Evolutionary conservation across 331 rosid species (phyloP).

Genomic region (Rhamnella rubrinervis): DNA sequence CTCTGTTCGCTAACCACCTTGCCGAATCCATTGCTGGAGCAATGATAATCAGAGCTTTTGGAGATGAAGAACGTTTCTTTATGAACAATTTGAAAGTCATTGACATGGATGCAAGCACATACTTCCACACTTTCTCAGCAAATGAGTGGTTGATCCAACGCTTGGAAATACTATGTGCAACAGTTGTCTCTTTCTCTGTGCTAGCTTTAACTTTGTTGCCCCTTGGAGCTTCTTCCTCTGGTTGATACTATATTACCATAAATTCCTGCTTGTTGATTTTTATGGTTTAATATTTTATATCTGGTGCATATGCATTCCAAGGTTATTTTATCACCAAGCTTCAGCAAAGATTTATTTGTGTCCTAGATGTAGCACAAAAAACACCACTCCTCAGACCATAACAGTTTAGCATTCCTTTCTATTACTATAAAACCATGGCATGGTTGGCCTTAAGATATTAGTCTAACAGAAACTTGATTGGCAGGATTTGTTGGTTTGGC

Average conservation of each 20-base stretch:
- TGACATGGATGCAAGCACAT: slow-evolving; percentile 54
- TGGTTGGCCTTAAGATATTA: too few species aligned
- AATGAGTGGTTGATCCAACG: slow-evolving; percentile 59
- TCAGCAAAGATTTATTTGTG: too few species aligned
- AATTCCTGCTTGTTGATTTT: too few species aligned
- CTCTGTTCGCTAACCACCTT: slow-evolving; percentile 53
- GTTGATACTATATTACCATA: slow-evolving; percentile 2
- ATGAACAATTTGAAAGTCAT: slow-evolving; percentile 43
- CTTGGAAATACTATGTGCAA: slow-evolving; percentile 45
- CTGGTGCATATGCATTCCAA: not conserved
- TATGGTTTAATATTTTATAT: too few species aligned
- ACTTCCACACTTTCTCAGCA: slow-evolving; percentile 51
- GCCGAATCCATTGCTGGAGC: slow-evolving; percentile 63
- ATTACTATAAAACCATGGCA: too few species aligned
- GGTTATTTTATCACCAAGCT: too few species aligned
- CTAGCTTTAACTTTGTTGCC: slow-evolving; percentile 25
- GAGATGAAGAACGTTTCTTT: slow-evolving; percentile 41
- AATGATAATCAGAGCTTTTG: slow-evolving; percentile 59
- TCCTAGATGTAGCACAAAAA: too few species aligned
- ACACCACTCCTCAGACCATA: too few species aligned
- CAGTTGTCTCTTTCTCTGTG: slow-evolving; percentile 40
- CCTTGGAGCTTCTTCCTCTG: slow-evolving; percentile 24
- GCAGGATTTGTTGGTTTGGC: slow-evolving; percentile 37
- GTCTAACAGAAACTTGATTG: too few species aligned
- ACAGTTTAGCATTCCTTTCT: too few species aligned